phyloP scores from a whole-genome alignment of 1,139 yeast genomes.

The Hemisphaericaspora lyxosophila region DNA sequence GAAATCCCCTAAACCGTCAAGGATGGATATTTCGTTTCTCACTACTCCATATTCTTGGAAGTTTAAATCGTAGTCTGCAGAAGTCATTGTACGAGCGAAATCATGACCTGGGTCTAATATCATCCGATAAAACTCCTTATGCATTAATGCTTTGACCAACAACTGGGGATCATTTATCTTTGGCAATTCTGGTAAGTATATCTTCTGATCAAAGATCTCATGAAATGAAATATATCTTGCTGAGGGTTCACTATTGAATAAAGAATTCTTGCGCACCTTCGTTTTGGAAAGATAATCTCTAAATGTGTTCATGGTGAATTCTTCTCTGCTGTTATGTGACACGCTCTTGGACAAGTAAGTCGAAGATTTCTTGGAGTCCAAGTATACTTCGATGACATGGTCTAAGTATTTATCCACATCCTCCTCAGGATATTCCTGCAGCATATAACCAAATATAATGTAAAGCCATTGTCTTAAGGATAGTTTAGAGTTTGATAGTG shows the following conservation, averaged over 20 bases:
- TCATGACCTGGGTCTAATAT: slow-evolving; percentile 31
- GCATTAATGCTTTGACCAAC: slow-evolving; percentile 40
- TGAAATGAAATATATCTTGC: slow-evolving; percentile 23
- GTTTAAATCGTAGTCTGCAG: slow-evolving; percentile 17
- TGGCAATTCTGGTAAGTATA: slow-evolving; percentile 39
- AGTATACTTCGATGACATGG: slow-evolving; percentile 31
- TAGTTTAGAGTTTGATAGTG: slow-evolving; percentile 15
- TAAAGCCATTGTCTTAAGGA: slow-evolving; percentile 32
- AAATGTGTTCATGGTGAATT: slow-evolving; percentile 15
- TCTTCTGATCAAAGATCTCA: slow-evolving; percentile 23
- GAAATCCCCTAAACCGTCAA: slow-evolving; percentile 48
- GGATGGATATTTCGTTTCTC: slow-evolving; percentile 40
- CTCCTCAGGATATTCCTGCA: slow-evolving; percentile 24
- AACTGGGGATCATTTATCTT: slow-evolving; percentile 29
- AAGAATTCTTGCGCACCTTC: slow-evolving; percentile 11
- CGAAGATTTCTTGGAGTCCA: slow-evolving; percentile 19
- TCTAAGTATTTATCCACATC: slow-evolving; percentile 31
- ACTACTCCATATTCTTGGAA: slow-evolving; percentile 24
- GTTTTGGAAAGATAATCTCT: slow-evolving; percentile 26
- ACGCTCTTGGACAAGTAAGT: slow-evolving; percentile 8
- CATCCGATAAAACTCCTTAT: slow-evolving; percentile 40
- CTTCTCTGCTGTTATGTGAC: slow-evolving; percentile 9
- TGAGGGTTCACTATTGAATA: slow-evolving; percentile 5
- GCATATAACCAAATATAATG: slow-evolving; percentile 38
- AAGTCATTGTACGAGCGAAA: slow-evolving; percentile 25